Conservation (phyloP, 768 basidiomycete species). For the Podaxis sp. region DNA sequence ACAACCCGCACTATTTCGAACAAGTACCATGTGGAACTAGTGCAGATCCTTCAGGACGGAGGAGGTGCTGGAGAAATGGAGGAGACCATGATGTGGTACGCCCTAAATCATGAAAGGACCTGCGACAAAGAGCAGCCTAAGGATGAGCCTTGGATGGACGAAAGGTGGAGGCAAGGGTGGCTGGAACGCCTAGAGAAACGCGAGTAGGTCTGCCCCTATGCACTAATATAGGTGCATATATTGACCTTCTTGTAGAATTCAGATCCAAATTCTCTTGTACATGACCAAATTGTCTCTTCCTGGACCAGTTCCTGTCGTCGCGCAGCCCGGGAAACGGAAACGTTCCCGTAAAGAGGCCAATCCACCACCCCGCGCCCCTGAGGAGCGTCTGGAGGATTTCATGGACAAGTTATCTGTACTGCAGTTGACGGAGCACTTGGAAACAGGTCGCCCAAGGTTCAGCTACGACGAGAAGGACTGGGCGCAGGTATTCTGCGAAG, state of each 20-base stretch:
- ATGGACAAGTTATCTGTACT: slow-evolving; percentile 80
- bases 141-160: slow-evolving; percentile 42
- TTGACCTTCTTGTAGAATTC: slow-evolving; percentile 40
- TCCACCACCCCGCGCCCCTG: slow-evolving; percentile 22
- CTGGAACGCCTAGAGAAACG: slow-evolving; percentile 64
- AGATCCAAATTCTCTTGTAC: slow-evolving; percentile 72
- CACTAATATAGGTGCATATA: background rate
- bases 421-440: slow-evolving; percentile 54
- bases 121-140: background rate
- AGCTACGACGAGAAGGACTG: slow-evolving; percentile 49
- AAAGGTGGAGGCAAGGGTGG: slow-evolving; percentile 52
- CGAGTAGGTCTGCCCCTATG: slow-evolving; percentile 38
- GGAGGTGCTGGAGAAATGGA: slow-evolving; percentile 62
- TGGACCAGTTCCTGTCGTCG: slow-evolving; percentile 27
- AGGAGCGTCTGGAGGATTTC: slow-evolving; percentile 62
- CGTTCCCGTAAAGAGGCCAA: slow-evolving; percentile 17
- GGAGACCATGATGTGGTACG: slow-evolving; percentile 77
- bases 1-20: slow-evolving; percentile 47
- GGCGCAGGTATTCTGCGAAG: slow-evolving; percentile 69
- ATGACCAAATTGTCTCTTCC: slow-evolving; percentile 62
- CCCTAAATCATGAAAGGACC: slow-evolving; percentile 54
- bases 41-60: slow-evolving; percentile 51
- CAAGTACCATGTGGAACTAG: slow-evolving; percentile 66
- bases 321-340: slow-evolving; percentile 27
- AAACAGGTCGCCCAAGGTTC: slow-evolving; percentile 13